These are phyloP conservation scores for Alternaria longipes DNA, from an alignment of 2,329 filamentous ascomycete genomes.

Conservation along the genomic window DNA sequence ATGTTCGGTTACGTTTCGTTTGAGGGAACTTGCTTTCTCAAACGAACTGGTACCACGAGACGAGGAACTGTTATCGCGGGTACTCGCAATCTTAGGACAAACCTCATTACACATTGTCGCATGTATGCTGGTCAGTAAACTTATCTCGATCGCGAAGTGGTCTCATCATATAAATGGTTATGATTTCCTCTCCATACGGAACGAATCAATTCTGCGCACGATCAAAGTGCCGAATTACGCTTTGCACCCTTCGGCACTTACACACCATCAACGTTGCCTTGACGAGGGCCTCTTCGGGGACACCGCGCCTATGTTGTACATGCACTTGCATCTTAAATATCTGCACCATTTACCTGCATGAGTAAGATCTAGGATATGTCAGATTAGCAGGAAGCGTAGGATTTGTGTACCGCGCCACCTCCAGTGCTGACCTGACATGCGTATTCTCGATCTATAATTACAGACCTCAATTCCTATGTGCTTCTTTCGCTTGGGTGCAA, in stretches of 20 bases:
- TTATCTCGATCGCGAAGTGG: neutral
- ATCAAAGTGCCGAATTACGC: neutral
- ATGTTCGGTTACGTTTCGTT: neutral
- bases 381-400: neutral
- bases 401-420: neutral
- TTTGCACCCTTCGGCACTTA: neutral
- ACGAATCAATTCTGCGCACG: neutral
- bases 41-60: neutral
- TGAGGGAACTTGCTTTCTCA: neutral
- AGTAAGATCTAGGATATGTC: neutral
- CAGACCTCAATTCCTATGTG: neutral
- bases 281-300: neutral
- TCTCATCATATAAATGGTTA: neutral
- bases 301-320: neutral
- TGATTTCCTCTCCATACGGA: neutral
- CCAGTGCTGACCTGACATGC: neutral
- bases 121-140: neutral
- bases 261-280: neutral
- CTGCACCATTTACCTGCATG: neutral
- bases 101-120: neutral
- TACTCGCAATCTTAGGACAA: neutral
- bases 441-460: neutral
- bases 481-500: neutral
- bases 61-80: neutral
- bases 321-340: neutral